Conservation (phyloP, 345 rosid genomes). For the Rhodamnia rubescens region DNA sequence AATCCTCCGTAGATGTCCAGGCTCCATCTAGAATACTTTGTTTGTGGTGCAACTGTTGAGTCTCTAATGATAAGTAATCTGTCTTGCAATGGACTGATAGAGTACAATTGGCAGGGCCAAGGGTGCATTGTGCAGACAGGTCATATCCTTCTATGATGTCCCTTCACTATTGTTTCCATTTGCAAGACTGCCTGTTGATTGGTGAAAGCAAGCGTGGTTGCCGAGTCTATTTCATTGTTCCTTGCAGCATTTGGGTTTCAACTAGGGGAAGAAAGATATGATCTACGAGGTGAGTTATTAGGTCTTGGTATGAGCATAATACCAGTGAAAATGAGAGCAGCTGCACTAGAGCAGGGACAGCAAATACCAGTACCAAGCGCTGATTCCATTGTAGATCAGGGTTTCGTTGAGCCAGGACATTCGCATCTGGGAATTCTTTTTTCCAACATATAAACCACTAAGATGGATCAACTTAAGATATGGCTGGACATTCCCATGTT, state of each 20-base stretch:
- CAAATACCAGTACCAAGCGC: not conserved
- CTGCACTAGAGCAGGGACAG: not conserved
- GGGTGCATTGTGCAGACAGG: not conserved
- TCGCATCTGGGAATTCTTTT: too few relatives aligned
- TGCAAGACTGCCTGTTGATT: not conserved
- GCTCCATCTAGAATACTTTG: not conserved
- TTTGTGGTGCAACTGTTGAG: not conserved
- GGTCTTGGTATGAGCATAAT: not conserved
- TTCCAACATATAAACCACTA: not conserved
- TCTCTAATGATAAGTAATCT: not conserved
- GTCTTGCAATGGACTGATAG: not conserved
- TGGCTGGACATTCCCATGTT: not conserved
- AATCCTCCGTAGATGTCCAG: not conserved
- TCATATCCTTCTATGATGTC: not conserved
- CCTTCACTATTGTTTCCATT: not conserved
- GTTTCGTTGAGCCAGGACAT: too few relatives aligned
- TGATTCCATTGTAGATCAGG: not conserved
- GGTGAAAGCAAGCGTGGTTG: not conserved
- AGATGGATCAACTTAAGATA: not conserved
- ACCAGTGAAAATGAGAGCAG: not conserved
- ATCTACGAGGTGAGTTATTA: not conserved
- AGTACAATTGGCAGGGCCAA: not conserved
- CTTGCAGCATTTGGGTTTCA: too few relatives aligned
- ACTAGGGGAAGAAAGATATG: not conserved
- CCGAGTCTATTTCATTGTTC: too few relatives aligned